phyloP scores from a whole-genome alignment of 2,329 filamentous ascomycete genomes.

The Pestalotiopsis sp. region DNA sequence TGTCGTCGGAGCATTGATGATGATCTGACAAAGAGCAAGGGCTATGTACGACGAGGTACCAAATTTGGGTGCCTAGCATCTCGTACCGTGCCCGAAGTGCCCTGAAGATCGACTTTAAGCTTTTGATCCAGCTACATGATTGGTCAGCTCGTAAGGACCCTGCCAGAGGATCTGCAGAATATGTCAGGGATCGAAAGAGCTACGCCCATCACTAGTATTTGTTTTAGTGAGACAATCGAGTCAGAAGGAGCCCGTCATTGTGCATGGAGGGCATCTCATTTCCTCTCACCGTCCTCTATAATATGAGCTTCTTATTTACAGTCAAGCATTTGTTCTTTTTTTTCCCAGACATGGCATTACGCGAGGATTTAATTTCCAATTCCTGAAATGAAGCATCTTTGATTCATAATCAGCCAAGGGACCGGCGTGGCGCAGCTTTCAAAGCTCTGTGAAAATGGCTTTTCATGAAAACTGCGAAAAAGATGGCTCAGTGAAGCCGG shows the following conservation, averaged over 20 bases:
- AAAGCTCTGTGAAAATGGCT: background rate
- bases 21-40: background rate
- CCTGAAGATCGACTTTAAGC: background rate
- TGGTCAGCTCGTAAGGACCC: conserved; percentile 15
- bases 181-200: background rate
- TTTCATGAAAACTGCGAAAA: background rate
- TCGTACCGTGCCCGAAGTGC: background rate
- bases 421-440: background rate
- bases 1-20: background rate
- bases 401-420: background rate
- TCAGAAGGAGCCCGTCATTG: background rate
- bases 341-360: background rate
- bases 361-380: background rate
- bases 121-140: background rate
- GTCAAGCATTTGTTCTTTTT: background rate
- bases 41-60: background rate
- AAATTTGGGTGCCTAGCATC: background rate
- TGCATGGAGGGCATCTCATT: background rate
- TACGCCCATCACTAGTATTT: background rate
- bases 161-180: conserved; percentile 1
- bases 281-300: background rate
- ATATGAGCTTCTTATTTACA: background rate
- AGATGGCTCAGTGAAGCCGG: background rate
- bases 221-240: background rate
- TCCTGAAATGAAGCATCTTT: background rate